Conservation (phyloP, 1,284 basidiomycete species). For the Hortiboletus rubellus region DNA sequence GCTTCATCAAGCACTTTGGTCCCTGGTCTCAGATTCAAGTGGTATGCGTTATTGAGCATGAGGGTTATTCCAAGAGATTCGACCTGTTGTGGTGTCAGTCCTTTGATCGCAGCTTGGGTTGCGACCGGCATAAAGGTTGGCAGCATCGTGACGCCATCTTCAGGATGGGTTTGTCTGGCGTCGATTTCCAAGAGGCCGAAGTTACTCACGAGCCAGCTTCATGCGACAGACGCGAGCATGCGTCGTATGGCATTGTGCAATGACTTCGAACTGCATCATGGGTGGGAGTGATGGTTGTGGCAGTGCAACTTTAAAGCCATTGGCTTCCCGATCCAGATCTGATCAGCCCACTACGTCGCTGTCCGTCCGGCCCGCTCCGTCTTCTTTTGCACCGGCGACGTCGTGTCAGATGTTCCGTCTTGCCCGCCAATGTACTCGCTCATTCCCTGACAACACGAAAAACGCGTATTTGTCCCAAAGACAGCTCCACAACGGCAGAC, state of each 20-base stretch:
- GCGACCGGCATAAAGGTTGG: slow-evolving; percentile 92
- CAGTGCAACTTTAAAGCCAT: slow-evolving; percentile 10
- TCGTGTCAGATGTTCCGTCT: slow-evolving; percentile 24
- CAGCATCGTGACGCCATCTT: slow-evolving; percentile 76
- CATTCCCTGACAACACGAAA: background rate
- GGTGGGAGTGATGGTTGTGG: slow-evolving; percentile 6
- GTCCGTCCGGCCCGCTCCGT: slow-evolving; percentile 18
- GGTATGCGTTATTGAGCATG: slow-evolving; percentile 85
- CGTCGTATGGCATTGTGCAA: slow-evolving; percentile 77
- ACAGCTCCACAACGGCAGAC: slow-evolving; percentile 19
- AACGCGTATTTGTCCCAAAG: slow-evolving; percentile 1
- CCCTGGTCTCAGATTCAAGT: slow-evolving; percentile 78
- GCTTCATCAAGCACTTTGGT: slow-evolving; percentile 66
- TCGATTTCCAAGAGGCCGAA: background rate
- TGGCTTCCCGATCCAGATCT: slow-evolving; percentile 7
- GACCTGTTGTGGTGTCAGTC: slow-evolving; percentile 80
- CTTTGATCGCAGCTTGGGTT: slow-evolving; percentile 85
- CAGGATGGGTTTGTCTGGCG: slow-evolving; percentile 5
- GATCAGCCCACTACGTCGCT: background rate
- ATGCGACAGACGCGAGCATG: slow-evolving; percentile 76
- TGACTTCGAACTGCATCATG: slow-evolving; percentile 75
- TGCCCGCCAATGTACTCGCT: slow-evolving; percentile 17
- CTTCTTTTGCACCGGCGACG: background rate
- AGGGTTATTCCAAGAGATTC: slow-evolving; percentile 76
- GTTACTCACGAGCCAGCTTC: slow-evolving; percentile 61